Percentiles rank a stretch among this genome's conserved stretches.
Conservation (phyloP, 2,329 filamentous ascomycete species). For the Aspergillus sp. region DNA sequence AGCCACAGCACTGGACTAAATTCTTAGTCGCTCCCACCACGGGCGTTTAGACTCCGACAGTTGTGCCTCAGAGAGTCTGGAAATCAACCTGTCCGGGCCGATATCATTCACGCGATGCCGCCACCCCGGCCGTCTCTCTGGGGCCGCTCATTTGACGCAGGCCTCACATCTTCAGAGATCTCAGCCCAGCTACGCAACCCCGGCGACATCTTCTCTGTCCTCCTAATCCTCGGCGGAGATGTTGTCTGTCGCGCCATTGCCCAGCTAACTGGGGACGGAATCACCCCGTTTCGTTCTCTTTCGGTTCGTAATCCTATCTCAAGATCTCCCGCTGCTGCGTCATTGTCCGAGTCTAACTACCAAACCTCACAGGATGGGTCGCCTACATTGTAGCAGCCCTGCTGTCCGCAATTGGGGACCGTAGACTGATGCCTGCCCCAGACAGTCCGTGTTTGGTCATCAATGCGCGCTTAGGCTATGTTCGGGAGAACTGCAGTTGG, state of each 20-base stretch:
- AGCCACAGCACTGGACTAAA: too few species aligned
- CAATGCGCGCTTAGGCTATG: not conserved
- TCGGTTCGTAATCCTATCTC: not conserved
- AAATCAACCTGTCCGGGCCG: too few species aligned
- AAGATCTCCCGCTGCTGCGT: not conserved
- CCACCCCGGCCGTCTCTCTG: not conserved
- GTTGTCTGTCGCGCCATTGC: not conserved
- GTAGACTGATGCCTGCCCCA: not conserved
- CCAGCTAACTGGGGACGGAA: not conserved
- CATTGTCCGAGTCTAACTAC: accelerated
- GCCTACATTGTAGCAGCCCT: not conserved
- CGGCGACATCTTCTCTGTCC: not conserved
- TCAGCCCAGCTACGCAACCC: not conserved
- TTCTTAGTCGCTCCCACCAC: too few species aligned
- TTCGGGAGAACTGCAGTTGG: not conserved
- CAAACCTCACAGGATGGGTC: not conserved
- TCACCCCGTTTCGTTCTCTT: not conserved
- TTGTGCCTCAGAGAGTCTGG: too few species aligned
- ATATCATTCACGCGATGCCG: not conserved
- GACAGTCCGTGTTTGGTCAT: not conserved
- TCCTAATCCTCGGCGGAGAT: not conserved
- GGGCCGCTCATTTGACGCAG: not conserved
- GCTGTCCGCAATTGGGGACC: not conserved
- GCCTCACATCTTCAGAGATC: not conserved
- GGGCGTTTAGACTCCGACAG: too few species aligned